Conservation (phyloP, 2,329 filamentous ascomycete species). For the Fusarium sp. region DNA sequence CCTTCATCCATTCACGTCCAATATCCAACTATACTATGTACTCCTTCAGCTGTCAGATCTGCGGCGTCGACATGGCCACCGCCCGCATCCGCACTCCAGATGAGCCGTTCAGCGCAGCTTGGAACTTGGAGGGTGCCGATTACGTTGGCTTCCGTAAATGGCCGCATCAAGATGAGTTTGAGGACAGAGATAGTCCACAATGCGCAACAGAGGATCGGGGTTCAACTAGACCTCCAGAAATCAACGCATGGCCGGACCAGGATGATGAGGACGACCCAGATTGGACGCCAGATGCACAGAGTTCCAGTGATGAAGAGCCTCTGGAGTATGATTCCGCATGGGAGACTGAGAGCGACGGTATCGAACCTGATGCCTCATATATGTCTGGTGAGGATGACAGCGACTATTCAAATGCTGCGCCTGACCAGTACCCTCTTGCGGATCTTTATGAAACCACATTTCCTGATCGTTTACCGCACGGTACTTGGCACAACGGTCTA, state of each 20-base stretch:
- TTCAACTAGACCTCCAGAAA: not conserved
- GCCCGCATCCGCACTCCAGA: slow-evolving; percentile 4
- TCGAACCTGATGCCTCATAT: rapidly evolving
- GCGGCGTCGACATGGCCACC: slow-evolving; percentile 1
- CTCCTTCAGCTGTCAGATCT: slow-evolving; percentile 2
- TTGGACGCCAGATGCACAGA: not conserved
- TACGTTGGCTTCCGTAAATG: not conserved
- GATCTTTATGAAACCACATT: not conserved
- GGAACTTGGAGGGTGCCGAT: not conserved
- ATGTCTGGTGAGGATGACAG: rapidly evolving
- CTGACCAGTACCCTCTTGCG: not conserved
- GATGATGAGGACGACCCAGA: not conserved
- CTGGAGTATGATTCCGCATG: not conserved
- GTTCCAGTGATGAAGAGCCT: not conserved
- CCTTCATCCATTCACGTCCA: no score
- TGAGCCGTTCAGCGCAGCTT: not conserved
- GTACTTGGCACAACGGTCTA: not conserved
- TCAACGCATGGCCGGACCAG: not conserved
- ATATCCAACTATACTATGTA: rapidly evolving
- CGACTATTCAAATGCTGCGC: rapidly evolving
- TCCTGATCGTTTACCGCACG: not conserved
- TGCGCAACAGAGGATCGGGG: not conserved
- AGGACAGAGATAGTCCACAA: not conserved
- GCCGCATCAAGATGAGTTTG: not conserved
- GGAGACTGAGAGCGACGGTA: not conserved